Evolutionary conservation across 768 basidiomycete genomes (phyloP), one percentile per base, ranked within the genome.

Genomic region (Cystofilobasidium bisporidii): DNA sequence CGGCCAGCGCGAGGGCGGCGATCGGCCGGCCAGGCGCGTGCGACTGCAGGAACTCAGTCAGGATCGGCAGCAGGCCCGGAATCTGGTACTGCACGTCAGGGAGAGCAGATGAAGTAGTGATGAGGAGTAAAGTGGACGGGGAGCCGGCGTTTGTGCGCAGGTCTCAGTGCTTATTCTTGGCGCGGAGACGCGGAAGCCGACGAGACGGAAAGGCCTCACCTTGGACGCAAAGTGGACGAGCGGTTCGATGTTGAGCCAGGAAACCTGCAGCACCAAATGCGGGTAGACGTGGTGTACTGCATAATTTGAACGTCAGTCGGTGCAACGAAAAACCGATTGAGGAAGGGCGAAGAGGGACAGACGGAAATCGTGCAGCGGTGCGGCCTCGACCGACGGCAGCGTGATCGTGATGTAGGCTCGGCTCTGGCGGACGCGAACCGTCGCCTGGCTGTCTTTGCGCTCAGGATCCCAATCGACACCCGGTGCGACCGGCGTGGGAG

Each of bases 261-360:
- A 33, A 12, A 56, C 22, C 22, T 56, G 43, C 20, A 65, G 56
- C 10, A 43, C 24, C 40, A 65, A 57, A n/a, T 65, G 64, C 5
- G 64, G 64, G 33, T 65, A 65, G 12, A 65, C 26, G 32, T 65
- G 64, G 20, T 58, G 43, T 2, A 65, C 62, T 63, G 62, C 1
- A 1, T 17, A 30, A 22, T 22, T n/a, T n/a, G 18, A 33, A 26
- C 22, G 61, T 15, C 8, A 50, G 30, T 3, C 5, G 22, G 12
- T 38, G 12, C 28, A 47, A 11, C 12, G 10, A 48, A 17, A 18
- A 17, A 63, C 30, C 22, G 20, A 9, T 24, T 11, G 20, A 12
- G 22, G 32, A 1, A 38, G 36, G 15, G 43, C 14, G 18, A 8
- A 26, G 28, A 17, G 24, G 36, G 36, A 12, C 36, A 36, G 20